Evolutionary conservation across 1,139 yeast genomes (phyloP), one percentile per base, ranked within the genome.

Genomic region (Pichia sp.): DNA sequence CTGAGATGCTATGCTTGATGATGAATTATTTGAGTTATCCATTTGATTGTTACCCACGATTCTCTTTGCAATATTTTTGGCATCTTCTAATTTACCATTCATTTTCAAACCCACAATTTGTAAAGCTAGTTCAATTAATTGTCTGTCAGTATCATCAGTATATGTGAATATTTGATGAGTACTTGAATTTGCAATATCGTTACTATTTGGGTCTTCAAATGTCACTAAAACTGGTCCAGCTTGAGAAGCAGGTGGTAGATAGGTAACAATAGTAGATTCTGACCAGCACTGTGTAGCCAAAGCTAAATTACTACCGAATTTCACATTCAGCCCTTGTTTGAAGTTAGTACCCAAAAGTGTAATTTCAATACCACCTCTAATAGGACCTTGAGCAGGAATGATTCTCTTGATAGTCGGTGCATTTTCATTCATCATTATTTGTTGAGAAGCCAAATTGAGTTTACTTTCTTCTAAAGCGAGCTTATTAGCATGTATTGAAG

Each of bases 251-350:
- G 97, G 96, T 4, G 98, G 98, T 39, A 89, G 67, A 54, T 84
- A 89, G 0, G 96, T 86, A 3, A 91, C 95, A 46, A 91, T 83
- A 0, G 98, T 91, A 4, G 93, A 76, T 35, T 84, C 94, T 36
- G 94, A 85, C 97, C 97, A 91, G 61, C 95, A 88, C 58, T 88
- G 96, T 2, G 96, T 86, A 1, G 95, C 84, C 38, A 85, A 67
- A 0, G 96, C 93, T 48, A 73, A 70, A 56, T 79, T 80, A 6
- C 84, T 77, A 35, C 98, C 98, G 63, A 91, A 91, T 59, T 83
- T 81, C 18, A 89, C 95, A 28, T 71, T 67, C 48, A 88, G 68
- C 1, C 94, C 95, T 12, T 84, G 84, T 44, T 79, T 77, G 68
- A 91, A 89, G 48, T 88, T 85, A 42, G 79, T 73, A 4, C 98